Base-by-base conservation (phyloP, 202 grass and related monocot genomes). In the Cymbopogon flexuosus region DNA sequence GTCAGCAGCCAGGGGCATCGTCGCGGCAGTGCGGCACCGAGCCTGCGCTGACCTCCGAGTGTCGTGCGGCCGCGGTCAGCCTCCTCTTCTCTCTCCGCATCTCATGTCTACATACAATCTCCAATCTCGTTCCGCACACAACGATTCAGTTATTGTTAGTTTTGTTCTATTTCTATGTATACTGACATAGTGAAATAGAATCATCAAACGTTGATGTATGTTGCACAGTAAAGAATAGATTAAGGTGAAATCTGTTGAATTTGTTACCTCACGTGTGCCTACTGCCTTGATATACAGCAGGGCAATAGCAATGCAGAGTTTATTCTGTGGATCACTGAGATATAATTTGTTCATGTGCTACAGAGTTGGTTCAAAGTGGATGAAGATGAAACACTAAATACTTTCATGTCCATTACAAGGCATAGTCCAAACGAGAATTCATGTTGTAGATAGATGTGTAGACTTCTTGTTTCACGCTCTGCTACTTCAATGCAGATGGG, bases 401-500 rank as follows among this genome's bases (percentile, higher is more conserved):
- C 51, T 56, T 56, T 56, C n/a, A 56, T 56, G 52, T 56, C 52
- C 52, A 21, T 22, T 57, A 57, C 8, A 57, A 57, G 52, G 52
- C 52, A 57, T 57, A 57, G 19, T 7, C n/a, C 52, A 57, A 57
- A 10, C n/a, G 22, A 57, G 8, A 57, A 57, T 8, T 57, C 3
- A 57, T 21, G 1, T 56, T 56, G 52, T 56, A 56, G n/a, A 56
- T 56, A 21, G 2, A 56, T 56, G 52, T 56, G 52, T 56, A 21
- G 3, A 56, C 51, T 21, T 76, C 67, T 49, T 19, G 33, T 19
- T 19, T 23, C 16, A 6, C 2, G 4, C 63, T 66, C 11, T 4
- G 11, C 61, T 18, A 22, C 68, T 62, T 13, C 23, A 16, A 23
- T 8, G 3, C 75, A 62, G 70, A 97, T 97, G 94, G 86, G 71